A percentile compares a stretch with the other conserved stretches of the same genome.
phyloP scores from a whole-genome alignment of 768 basidiomycete species.

The Boletus reticuloceps region DNA sequence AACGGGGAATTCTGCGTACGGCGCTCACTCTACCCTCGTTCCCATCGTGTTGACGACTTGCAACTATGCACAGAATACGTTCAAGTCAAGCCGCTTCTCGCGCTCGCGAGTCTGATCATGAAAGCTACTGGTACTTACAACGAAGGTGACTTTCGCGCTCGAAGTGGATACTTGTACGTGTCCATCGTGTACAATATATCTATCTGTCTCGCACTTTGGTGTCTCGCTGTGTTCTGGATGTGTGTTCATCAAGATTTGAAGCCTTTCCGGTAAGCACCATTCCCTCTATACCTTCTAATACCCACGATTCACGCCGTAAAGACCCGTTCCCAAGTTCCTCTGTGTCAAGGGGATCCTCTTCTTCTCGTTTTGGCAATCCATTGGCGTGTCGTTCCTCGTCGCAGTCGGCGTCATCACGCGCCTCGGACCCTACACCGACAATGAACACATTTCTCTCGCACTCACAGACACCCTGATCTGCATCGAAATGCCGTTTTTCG shows the following conservation, averaged over 20 bases:
- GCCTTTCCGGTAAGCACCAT: constrained; percentile 67
- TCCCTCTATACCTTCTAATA: not conserved
- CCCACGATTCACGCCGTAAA: constrained; percentile 22
- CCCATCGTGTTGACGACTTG: constrained; percentile 1
- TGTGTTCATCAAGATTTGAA: constrained; percentile 86
- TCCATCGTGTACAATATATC: constrained; percentile 82
- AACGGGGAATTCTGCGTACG: constrained; percentile 90
- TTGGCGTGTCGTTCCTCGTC: constrained; percentile 84
- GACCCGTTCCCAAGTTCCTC: constrained; percentile 95
- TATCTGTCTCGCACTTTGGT: constrained; percentile 81
- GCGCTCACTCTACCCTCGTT: constrained; percentile 10
- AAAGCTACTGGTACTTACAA: constrained; percentile 86
- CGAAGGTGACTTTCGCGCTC: constrained; percentile 82
- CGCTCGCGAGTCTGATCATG: constrained; percentile 77
- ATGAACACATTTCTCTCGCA: constrained; percentile 86
- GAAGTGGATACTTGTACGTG: constrained; percentile 90
- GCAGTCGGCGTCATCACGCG: constrained; percentile 71
- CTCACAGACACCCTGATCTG: constrained; percentile 91
- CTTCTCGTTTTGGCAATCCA: constrained; percentile 98
- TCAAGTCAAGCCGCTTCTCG: constrained; percentile 90
- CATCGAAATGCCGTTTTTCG: constrained; percentile 97
- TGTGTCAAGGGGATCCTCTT: constrained; percentile 98
- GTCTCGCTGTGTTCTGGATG: constrained; percentile 96
- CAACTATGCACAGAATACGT: constrained; percentile 77
- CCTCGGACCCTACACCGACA: constrained; percentile 85